phyloP scores from a whole-genome alignment of 225 moss, liverwort and hornwort genomes.

The Bryoerythrophyllum caledonicum region DNA sequence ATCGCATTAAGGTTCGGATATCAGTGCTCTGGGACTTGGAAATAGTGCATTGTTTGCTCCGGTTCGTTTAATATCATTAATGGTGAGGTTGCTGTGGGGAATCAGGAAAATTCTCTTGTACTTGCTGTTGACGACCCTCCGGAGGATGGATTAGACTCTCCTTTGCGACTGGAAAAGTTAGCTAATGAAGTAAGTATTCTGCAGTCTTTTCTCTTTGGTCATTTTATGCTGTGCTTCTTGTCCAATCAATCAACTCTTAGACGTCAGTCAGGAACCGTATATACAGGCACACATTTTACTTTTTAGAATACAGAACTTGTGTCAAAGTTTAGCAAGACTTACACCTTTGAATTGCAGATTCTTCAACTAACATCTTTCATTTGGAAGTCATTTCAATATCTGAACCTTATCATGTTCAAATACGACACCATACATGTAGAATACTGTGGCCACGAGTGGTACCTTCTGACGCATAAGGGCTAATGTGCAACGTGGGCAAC shows the following conservation, averaged over 20 bases:
- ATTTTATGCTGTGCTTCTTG: background rate
- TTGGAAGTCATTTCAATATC: too few relatives aligned
- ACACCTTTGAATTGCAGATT: too few relatives aligned
- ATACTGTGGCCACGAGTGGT: too few relatives aligned
- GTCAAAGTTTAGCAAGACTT: too few relatives aligned
- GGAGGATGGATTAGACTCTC: constrained; percentile 86
- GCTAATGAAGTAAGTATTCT: constrained; percentile 72
- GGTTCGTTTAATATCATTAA: background rate
- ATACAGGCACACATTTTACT: too few relatives aligned
- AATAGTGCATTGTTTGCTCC: background rate
- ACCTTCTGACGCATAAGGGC: too few relatives aligned
- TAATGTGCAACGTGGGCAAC: constrained; percentile 12
- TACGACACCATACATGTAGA: too few relatives aligned
- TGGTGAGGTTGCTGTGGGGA: constrained; percentile 14
- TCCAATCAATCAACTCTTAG: background rate
- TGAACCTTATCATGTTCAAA: too few relatives aligned
- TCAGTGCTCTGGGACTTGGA: background rate
- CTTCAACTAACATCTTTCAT: too few relatives aligned
- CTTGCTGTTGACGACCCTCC: constrained; percentile 87
- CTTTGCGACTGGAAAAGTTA: constrained; percentile 89
- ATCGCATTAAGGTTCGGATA: constrained; percentile 76
- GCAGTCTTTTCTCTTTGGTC: constrained; percentile 9
- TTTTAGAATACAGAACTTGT: too few relatives aligned
- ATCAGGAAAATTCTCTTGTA: constrained; percentile 71
- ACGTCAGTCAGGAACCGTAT: too few relatives aligned